A percentile compares a stretch with the other conserved stretches of the same genome.
Evolutionary conservation across 345 rosid genomes (phyloP).

Genomic region (Ceriops decandra): DNA sequence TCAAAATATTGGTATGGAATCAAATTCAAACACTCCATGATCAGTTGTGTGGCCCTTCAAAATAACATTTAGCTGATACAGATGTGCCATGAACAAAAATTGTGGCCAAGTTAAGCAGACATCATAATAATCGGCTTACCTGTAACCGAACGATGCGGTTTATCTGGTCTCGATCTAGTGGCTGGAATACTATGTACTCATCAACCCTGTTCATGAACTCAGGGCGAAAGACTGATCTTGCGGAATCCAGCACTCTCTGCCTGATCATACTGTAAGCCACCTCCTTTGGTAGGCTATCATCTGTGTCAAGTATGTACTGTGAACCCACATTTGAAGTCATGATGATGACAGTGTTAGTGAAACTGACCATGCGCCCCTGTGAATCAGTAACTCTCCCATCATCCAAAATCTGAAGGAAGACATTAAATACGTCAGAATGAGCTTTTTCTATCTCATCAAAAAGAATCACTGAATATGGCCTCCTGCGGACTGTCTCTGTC

Average conservation of each 20-base stretch:
- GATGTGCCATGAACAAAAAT: not conserved
- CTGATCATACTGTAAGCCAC: conserved; percentile 71
- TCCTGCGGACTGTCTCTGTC: conserved; percentile 84
- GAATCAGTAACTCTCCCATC: conserved; percentile 99
- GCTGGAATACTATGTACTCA: conserved; percentile 98
- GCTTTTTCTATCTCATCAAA: conserved; percentile 99
- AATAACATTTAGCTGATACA: not conserved
- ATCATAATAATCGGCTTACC: conserved; percentile 37
- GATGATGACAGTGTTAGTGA: conserved; percentile 84
- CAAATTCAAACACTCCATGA: too few relatives aligned
- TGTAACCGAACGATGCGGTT: conserved; percentile 78
- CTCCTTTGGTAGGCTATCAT: conserved; percentile 56
- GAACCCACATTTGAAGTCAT: conserved; percentile 98
- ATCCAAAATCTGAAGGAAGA: conserved; percentile 93
- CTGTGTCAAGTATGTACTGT: conserved; percentile 67
- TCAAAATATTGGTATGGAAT: not conserved
- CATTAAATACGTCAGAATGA: conserved; percentile 86
- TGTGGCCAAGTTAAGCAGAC: not conserved
- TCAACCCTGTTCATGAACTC: conserved; percentile 98
- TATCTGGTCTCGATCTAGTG: conserved; percentile 78
- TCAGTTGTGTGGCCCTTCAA: too few relatives aligned
- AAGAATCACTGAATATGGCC: conserved; percentile 94
- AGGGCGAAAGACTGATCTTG: conserved; percentile 92
- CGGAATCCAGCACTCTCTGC: conserved; percentile 87
- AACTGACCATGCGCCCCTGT: conserved; percentile 91